Evolutionary conservation across 192 early-diverging fungal genomes (phyloP).

Genomic region (Umbelopsis vinacea): DNA sequence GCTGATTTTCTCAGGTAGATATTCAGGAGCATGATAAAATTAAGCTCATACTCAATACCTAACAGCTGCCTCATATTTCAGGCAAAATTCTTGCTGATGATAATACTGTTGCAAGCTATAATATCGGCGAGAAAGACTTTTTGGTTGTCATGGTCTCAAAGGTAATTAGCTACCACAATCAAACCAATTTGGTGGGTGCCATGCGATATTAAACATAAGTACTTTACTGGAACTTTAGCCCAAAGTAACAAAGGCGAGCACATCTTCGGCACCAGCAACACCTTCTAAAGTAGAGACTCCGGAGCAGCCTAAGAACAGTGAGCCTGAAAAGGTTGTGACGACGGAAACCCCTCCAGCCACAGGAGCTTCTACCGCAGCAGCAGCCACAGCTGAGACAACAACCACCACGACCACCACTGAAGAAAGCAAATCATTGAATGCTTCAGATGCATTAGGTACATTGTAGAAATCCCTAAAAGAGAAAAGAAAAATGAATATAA

Average conservation of each 20-base stretch:
- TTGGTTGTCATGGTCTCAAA: constrained; percentile 95
- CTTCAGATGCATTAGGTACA: constrained; percentile 1
- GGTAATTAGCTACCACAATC: constrained; percentile 50
- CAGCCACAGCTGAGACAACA: constrained; percentile 44
- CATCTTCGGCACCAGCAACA: constrained; percentile 39
- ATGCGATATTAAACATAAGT: constrained; percentile 29
- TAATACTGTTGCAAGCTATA: constrained; percentile 71
- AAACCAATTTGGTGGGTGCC: constrained; percentile 21
- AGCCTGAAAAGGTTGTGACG: constrained; percentile 49
- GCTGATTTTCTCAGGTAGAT: constrained; percentile 83
- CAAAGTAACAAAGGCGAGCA: constrained; percentile 25
- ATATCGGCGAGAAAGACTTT: constrained; percentile 91
- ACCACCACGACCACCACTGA: constrained; percentile 53
- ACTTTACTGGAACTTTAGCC: constrained; percentile 26
- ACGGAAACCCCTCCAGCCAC: constrained; percentile 40
- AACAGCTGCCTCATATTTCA: constrained; percentile 32
- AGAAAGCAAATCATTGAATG: neutral
- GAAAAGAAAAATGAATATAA: neutral
- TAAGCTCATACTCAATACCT: constrained; percentile 55
- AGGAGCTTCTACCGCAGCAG: constrained; percentile 36
- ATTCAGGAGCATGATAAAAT: neutral
- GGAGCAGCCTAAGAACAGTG: neutral
- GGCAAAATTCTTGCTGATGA: constrained; percentile 89
- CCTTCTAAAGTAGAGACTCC: neutral
- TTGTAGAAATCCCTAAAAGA: neutral